Evolutionary conservation across 495 filamentous ascomycete genomes (phyloP).

Genomic region (Platismatia glauca): DNA sequence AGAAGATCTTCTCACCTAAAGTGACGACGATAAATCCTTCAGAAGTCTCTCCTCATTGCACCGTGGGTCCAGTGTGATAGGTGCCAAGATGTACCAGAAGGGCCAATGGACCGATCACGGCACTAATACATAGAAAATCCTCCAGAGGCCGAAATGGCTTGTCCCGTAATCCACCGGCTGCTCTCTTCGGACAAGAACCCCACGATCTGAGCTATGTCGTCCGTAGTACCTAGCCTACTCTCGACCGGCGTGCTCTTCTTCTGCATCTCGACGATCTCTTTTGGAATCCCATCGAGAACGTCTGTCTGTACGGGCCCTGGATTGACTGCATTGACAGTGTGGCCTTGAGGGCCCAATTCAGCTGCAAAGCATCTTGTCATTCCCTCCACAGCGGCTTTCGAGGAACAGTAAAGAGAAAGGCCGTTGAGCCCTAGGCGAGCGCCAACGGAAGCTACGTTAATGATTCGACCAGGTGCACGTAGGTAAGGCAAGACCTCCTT

Average conservation of each 20-base stretch:
- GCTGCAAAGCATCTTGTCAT: constrained; percentile 36
- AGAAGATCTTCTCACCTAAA: neutral
- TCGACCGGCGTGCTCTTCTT: constrained; percentile 35
- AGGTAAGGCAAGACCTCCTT: constrained; percentile 42
- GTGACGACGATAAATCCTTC: neutral
- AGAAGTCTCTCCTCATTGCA: neutral
- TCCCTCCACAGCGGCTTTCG: constrained; percentile 41
- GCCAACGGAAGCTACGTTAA: constrained; percentile 46
- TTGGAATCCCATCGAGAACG: constrained; percentile 32
- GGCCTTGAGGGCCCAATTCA: constrained; percentile 35
- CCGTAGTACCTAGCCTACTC: constrained; percentile 41
- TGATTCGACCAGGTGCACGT: constrained; percentile 39
- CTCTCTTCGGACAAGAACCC: constrained; percentile 41
- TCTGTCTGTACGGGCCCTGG: constrained; percentile 37
- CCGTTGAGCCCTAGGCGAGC: constrained; percentile 33
- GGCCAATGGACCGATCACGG: neutral
- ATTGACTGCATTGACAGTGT: constrained; percentile 37
- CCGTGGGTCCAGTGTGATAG: neutral
- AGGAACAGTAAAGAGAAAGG: constrained; percentile 34
- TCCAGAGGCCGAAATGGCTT: constrained; percentile 49
- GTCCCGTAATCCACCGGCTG: constrained; percentile 49
- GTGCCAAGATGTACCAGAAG: neutral
- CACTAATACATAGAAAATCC: constrained; percentile 32
- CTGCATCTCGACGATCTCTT: constrained; percentile 30
- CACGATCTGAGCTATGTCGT: constrained; percentile 51